Evolutionary conservation across 768 basidiomycete species (phyloP), one percentile per base, ranked within the genome.

Genomic region (Naganishia onofrii): DNA sequence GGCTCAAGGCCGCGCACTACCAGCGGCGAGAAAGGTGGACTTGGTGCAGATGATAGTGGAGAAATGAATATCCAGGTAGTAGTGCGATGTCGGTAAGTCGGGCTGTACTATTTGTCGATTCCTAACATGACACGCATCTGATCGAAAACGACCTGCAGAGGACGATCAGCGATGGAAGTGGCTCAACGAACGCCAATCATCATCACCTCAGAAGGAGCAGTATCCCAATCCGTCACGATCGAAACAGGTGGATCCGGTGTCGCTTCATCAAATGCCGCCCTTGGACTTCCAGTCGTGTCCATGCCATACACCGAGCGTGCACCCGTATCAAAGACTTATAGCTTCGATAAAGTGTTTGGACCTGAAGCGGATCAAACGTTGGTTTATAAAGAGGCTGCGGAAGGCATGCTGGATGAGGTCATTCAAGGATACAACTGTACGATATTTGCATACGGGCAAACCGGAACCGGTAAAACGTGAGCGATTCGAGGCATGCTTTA

Each of bases 401-500:
- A 86, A 72, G 93, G 93, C 0, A 90, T 97, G 86, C 84, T 99
- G 63, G 88, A 92, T 56, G 91, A 99, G 79, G 94, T 97, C n/a
- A 82, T 97, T 46, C 84, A 86, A 80, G 96, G 96, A 6, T 99
- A 96, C 84, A 98, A 98, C 77, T 98, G 95, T 78, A 95, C 92
- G 0, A 84, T 99, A 26, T 97, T 98, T 81, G 94, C 94, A 4
- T 99, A 99, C 78, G 96, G 96, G 1, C 96, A 98, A 81, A 98
- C 96, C 0, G 96, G 96, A 0, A 97, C 96, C 0, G 96, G 96
- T 26, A 99, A 99, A 83, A 98, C 96, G 92, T 96, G 79, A 75
- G 91, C 84, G 3, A 5, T 38, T n/a, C 13, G 17, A 9, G 17
- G 6, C 19, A 26, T 7, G 13, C 58, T n/a, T 26, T 4, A 7